These are phyloP conservation scores for Candida khao-thaluensis DNA, from an alignment of 805 yeast species.

Conservation along the genomic window DNA sequence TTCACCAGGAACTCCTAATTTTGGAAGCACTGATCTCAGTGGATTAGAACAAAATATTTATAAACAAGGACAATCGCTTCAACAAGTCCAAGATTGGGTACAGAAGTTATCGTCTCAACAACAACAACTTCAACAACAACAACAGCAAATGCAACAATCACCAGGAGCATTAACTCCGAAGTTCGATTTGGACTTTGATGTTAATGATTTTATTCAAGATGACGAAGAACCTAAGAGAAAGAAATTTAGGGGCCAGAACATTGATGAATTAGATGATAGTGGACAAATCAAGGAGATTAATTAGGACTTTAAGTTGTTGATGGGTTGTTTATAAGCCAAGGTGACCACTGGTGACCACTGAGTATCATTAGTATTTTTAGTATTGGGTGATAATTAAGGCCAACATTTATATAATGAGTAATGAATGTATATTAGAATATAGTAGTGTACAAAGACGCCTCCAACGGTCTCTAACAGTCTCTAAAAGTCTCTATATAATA, in stretches of 20 bases:
- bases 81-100: conserved; percentile 58
- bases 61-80: conserved; percentile 52
- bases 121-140: conserved; percentile 15
- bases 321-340: too few relatives aligned
- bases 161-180: conserved; percentile 5
- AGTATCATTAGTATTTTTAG: too few relatives aligned
- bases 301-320: background rate
- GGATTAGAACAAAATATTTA: conserved; percentile 48
- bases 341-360: too few relatives aligned
- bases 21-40: conserved; percentile 18
- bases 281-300: conserved; percentile 6
- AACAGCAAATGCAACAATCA: conserved; percentile 6
- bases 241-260: conserved; percentile 11
- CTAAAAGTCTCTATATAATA: too few relatives aligned
- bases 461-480: too few relatives aligned
- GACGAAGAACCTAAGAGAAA: conserved; percentile 13
- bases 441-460: too few relatives aligned
- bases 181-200: conserved; percentile 18
- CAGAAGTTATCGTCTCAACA: conserved; percentile 31
- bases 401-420: background rate
- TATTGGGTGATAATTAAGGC: too few relatives aligned
- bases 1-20: background rate
- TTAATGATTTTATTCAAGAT: conserved; percentile 14
- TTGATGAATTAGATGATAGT: conserved; percentile 13
- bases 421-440: conserved; percentile 6